These are phyloP conservation scores for Ceratobasidium sp. DNA, from an alignment of 1,284 basidiomycete species.

Conservation along the genomic window DNA sequence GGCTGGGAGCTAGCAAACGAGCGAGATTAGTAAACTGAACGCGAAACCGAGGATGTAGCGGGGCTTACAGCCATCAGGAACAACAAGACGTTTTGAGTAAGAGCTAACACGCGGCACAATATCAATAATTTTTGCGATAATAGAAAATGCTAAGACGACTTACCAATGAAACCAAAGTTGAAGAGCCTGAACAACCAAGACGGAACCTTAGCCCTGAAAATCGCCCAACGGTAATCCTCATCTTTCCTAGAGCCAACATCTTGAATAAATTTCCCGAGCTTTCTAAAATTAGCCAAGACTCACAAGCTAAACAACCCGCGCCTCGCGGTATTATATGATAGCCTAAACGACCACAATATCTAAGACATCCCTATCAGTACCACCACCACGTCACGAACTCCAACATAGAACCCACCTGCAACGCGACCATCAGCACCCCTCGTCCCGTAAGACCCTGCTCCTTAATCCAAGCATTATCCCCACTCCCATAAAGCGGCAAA, in stretches of 20 bases:
- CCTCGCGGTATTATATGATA: conserved; percentile 86
- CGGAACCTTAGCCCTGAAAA: conserved; percentile 76
- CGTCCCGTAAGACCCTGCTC: conserved; percentile 67
- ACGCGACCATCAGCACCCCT: conserved; percentile 72
- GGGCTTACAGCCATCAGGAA: conserved; percentile 69
- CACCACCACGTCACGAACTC: too few species aligned
- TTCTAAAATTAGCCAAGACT: conserved; percentile 51
- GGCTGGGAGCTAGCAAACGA: conserved; percentile 58
- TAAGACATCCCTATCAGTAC: background rate
- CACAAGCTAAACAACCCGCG: conserved; percentile 83
- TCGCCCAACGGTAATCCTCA: conserved; percentile 92
- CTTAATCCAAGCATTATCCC: conserved; percentile 43
- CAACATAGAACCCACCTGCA: conserved; percentile 62
- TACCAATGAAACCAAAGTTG: conserved; percentile 84
- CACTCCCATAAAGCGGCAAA: conserved; percentile 25
- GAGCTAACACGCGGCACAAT: conserved; percentile 57
- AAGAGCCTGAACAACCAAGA: conserved; percentile 78
- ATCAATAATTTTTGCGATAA: background rate
- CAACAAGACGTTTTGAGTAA: conserved; percentile 83
- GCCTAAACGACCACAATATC: conserved; percentile 56
- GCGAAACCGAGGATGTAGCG: conserved; percentile 48
- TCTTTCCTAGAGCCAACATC: conserved; percentile 60
- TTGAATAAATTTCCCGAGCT: background rate
- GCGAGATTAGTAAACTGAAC: conserved; percentile 40
- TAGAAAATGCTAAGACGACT: conserved; percentile 47